Evolutionary conservation across 169 alveolate species (phyloP), one percentile per base, ranked within the genome.

Genomic region (Cyclospora cayetanensis): DNA sequence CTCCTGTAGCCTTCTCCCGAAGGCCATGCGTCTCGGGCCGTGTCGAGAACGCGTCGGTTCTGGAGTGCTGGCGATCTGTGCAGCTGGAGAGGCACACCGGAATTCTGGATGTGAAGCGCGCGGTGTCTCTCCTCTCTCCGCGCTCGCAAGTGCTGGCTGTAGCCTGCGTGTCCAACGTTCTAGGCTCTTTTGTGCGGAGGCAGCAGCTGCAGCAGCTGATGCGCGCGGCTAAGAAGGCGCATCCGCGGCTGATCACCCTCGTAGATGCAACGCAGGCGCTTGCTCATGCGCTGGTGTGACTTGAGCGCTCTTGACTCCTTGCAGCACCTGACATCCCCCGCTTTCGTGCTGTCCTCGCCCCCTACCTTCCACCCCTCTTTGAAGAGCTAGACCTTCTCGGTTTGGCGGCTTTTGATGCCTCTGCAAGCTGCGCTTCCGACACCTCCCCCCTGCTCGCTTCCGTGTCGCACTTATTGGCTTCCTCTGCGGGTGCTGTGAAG

Each of bases 241-340:
- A 50, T 29, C 18, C 53, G 9, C 5, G 25, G 42, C 31, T 74
- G 1, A 63, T 4, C n/a, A 42, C 42, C 20, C 70, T 93, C 27
- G 63, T 90, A 68, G 95, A 93, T 39, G 95, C 95, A 7, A 77
- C 93, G 25, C 95, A 93, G 39, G 70, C 93, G 0, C 92, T 93
- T 4, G 90, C 95, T 3, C 95, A 93, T 55, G 52, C 63, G 27
- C 83, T 63, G 89, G 85, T 34, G 66, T 29, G 72, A 0, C 88
- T 29, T n/a, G 63, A 43, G 50, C 2, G 15, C 7, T 7, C 60
- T 15, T 15, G n/a, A 46, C 7, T 11, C 60, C 60, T 15, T 46
- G 60, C n/a, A 46, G 60, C 7, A 46, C n/a, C 60, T 46, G 60
- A 7, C 60, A 7, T 46, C 15, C 15, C 7, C 60, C 60, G 7